Percentiles rank a stretch among this genome's conserved stretches.
phyloP scores from a whole-genome alignment of 2,329 filamentous ascomycete genomes.

The Trichoderma sp. region DNA sequence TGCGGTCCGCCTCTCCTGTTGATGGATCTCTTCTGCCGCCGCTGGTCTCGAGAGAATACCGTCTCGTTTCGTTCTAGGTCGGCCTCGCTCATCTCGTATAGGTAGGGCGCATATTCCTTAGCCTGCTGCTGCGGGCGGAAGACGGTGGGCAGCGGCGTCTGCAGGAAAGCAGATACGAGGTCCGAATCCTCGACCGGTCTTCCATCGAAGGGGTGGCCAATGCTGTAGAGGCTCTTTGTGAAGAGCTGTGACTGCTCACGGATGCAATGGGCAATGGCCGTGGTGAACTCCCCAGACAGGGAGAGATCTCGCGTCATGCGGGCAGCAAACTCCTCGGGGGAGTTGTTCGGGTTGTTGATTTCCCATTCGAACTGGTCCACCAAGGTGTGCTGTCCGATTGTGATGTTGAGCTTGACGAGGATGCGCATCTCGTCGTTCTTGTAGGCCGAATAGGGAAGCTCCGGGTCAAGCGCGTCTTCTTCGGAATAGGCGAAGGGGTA shows the following conservation, averaged over 20 bases:
- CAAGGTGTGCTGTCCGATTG: slow-evolving; percentile 89
- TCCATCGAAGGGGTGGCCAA: slow-evolving; percentile 93
- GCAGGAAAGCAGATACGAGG: slow-evolving; percentile 80
- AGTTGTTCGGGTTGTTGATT: slow-evolving; percentile 92
- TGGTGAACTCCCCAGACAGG: slow-evolving; percentile 92
- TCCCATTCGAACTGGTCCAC: slow-evolving; percentile 99
- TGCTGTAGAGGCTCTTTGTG: slow-evolving; percentile 87
- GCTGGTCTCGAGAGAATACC: slow-evolving; percentile 89
- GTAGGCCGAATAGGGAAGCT: slow-evolving; percentile 88
- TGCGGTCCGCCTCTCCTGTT: slow-evolving; percentile 91
- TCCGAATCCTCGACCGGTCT: slow-evolving; percentile 91
- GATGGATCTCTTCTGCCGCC: slow-evolving; percentile 91
- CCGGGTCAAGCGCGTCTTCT: slow-evolving; percentile 86
- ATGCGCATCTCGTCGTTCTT: slow-evolving; percentile 99
- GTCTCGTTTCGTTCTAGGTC: slow-evolving; percentile 89
- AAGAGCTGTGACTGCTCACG: slow-evolving; percentile 95
- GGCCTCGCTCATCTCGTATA: slow-evolving; percentile 90
- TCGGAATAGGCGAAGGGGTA: slow-evolving; percentile 90
- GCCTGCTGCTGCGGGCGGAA: slow-evolving; percentile 91
- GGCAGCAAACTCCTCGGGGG: slow-evolving; percentile 88
- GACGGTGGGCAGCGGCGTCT: slow-evolving; percentile 77
- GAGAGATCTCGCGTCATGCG: slow-evolving; percentile 89
- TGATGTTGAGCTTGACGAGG: slow-evolving; percentile 93
- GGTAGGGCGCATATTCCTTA: slow-evolving; percentile 89
- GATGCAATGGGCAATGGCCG: slow-evolving; percentile 96